Evolutionary conservation across 352 stramenopile genomes (phyloP), one percentile per base, ranked within the genome.

Genomic region (Phytophthora pini): DNA sequence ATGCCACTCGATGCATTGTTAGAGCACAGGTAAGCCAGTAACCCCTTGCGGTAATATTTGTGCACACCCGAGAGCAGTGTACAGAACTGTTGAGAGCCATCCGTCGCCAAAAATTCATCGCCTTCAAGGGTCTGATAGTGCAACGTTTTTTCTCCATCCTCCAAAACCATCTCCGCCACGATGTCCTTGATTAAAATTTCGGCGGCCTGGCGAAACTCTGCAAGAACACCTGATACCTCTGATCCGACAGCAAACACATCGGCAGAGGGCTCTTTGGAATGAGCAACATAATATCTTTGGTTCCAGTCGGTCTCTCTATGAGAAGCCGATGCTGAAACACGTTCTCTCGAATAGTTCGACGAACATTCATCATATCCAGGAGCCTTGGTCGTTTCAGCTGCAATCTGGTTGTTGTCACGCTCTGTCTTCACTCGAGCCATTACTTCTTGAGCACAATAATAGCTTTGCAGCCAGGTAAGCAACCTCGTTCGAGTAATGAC

Each of bases 51-150:
- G 5, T 61, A 43, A 56, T 78, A 87, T 27, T 78, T 77, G 1
- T 31, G 51, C 43, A 87, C 6, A 6, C 34, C 7, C 0, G 29
- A 13, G 0, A 31, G 13, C 5, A 75, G 15, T 13, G 15, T 22
- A 2, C 51, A 50, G 4, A 70, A 47, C 13, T 62, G 47, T 8
- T 50, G 49, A 34, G 51, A 12, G 31, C 61, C 65, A 50, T 84
- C 64, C 7, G 75, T 87, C 5, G 72, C 66, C 15, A 87, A 62
- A 11, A 87, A 68, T 11, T 78, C 68, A 50, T 82, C 75, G 12
- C 51, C 45, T 1, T 76, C 67, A 13, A 73, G n/a, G 24, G 7
- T 48, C 17, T 69, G 34, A 8, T 67, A 29, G 17, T 9, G 51
- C 11, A 79, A 41, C 0, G 36, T 72, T 20, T 77, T 80, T 2